phyloP scores from a whole-genome alignment of 129 eudicot species.

The Lonicera japonica region DNA sequence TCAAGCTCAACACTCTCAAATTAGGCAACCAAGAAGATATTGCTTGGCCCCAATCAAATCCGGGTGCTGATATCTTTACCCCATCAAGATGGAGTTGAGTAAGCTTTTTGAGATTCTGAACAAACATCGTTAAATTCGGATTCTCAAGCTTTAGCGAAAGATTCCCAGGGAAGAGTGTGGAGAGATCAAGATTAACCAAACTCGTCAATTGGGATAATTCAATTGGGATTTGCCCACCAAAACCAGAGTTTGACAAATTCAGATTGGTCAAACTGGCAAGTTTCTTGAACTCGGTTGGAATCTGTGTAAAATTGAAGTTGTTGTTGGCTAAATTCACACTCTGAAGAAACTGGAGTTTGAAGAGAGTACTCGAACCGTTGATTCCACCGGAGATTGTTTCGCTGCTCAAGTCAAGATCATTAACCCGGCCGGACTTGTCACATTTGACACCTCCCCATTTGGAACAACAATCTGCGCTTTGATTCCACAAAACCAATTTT shows the following conservation, averaged over 20 bases:
- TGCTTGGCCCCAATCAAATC: slow-evolving; percentile 32
- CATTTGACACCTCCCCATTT: slow-evolving; percentile 42
- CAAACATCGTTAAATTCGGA: slow-evolving; percentile 33
- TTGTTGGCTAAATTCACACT: slow-evolving; percentile 43
- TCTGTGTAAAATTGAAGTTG: slow-evolving; percentile 13
- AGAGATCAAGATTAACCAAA: slow-evolving; percentile 51
- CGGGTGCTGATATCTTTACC: slow-evolving; percentile 35
- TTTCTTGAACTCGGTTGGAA: slow-evolving; percentile 36
- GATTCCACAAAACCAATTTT: slow-evolving; percentile 37
- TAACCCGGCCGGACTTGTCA: slow-evolving; percentile 28
- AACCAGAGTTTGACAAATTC: slow-evolving; percentile 49
- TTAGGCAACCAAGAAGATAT: slow-evolving; percentile 40
- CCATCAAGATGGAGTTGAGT: slow-evolving; percentile 42
- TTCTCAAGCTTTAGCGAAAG: slow-evolving; percentile 22
- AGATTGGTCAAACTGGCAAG: slow-evolving; percentile 36
- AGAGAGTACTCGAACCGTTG: slow-evolving; percentile 28
- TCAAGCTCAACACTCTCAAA: slow-evolving; percentile 50
- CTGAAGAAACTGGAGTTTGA: slow-evolving; percentile 28
- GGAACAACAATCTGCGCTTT: slow-evolving; percentile 40
- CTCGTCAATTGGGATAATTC: slow-evolving; percentile 40
- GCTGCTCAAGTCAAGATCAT: slow-evolving; percentile 34
- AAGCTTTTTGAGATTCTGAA: slow-evolving; percentile 36
- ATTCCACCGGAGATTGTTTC: slow-evolving; percentile 30
- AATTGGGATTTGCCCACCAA: slow-evolving; percentile 51
- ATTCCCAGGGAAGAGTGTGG: neutral